Base-by-base conservation (phyloP, 2,329 filamentous ascomycete genomes). In the Fusarium duplospermum region DNA sequence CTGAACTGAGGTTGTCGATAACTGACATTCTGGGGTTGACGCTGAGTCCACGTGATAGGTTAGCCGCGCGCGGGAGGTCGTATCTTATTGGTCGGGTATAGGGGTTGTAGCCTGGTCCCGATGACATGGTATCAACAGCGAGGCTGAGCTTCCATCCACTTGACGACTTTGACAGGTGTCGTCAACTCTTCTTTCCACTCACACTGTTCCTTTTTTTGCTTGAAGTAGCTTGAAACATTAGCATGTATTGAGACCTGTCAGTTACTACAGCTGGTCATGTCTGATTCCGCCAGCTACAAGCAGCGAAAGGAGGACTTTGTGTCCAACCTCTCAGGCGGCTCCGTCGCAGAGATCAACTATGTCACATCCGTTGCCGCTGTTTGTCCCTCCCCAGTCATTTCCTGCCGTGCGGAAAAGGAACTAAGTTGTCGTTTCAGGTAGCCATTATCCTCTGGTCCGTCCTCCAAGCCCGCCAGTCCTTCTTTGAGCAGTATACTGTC, bases 301-400 rank as follows among this genome's bases (percentile, higher is more conserved):
- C 90, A 93, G 79, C 88, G 93, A 76, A 99, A 99, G 86, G 95
- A 97, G 87, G 94, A 94, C 80, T 98, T 98, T 82, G 96, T 99
- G 80, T 98, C 96, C 64, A 94, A 95, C 82, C 90, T 98, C 33
- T 92, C 93, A 8, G 96, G 96, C 45, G 94, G 96, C 68, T 89
- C 91, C 35, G 91, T 97, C 70, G 86, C 88, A 76, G 96, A 99
- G 82, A 95, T 99, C 85, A 96, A 95, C 82, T 89, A 90, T 77
- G 93, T 98, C 76, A 94, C 94, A 57, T 89, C 93, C 58, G 92
- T 97, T 73, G 94, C 94, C 80, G 92, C 95, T 80, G 96, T 98
- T 89, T 70, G 80, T 72, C 64, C 52, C 47, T 60, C 52, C 35
- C 52, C 24, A 27, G 16, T 16, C 31, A 45, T 22, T 54, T 31